Base-by-base conservation (phyloP, 495 filamentous ascomycete species). In the Xeromyces bisporus region DNA sequence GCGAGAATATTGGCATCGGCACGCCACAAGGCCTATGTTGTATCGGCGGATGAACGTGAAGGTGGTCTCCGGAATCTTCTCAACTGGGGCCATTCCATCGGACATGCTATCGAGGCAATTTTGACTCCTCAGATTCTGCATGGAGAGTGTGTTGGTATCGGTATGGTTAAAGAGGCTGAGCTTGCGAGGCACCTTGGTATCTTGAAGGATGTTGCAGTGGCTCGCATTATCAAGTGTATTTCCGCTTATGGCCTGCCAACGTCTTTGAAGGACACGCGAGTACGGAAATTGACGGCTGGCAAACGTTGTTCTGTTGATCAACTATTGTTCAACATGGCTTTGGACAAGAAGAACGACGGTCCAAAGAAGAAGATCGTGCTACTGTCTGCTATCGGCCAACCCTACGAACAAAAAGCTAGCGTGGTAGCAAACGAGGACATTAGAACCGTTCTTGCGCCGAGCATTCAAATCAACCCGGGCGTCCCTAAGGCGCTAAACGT, bases 271-370 rank as follows among this genome's bases (percentile, higher is more conserved):
- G 85, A 96, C 55, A 71, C 81, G 44, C 71, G 72, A n/a, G 73
- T 97, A 23, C 70, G 75, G 31, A 82, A 80, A 46, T 66, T 86
- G 35, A 85, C 91, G 6, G 83, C 80, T 4, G 78, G 75, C 17
- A 94, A 89, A 51, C 66, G 75, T 41, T 97, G 91, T 50, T 76
- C 84, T n/a, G 81, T 94, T 7, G 83, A 96, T 38, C 71, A 77
- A 26, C 51, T 96, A 35, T 60, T 97, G 27, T 66, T 74, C 35
- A 87, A 91, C 49, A 97, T 97, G 89, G 85, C 75, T 2, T 74
- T 96, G 23, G 89, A 97, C 58, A 97, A 97, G 70, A 97, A 97
- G 69, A 97, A 97, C 33, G 78, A 93, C 18, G 89, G 89, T 1
- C 70, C 68, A 20, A 87, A 91, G 54, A 97, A 96, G 66, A 93